Evolutionary conservation across 164 flowering plant species (phyloP).

Genomic region (Platanus orientalis): DNA sequence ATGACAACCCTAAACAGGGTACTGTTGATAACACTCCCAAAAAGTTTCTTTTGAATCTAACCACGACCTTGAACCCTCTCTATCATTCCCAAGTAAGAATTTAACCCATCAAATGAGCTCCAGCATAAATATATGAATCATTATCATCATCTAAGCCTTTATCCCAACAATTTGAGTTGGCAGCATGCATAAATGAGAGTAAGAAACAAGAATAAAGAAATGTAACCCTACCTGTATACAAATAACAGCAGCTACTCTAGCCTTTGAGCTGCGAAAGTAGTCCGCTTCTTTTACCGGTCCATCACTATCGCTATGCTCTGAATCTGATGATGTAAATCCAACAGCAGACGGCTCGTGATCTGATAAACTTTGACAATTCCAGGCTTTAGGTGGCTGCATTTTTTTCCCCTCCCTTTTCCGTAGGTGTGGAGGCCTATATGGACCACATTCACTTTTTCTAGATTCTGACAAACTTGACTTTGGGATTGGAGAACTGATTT

Average conservation of each 20-base stretch:
- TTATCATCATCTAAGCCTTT: no score
- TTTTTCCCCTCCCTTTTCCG: slow-evolving; percentile 47
- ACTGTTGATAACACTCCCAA: not conserved
- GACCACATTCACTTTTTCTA: slow-evolving; percentile 30
- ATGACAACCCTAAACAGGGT: not conserved
- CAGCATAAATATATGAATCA: no score
- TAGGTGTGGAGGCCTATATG: slow-evolving; percentile 88
- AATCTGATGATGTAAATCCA: slow-evolving; percentile 71
- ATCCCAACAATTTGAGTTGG: no score
- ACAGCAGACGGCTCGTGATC: slow-evolving; percentile 33
- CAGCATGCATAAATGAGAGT: not conserved
- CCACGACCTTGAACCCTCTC: no score
- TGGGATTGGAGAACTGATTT: slow-evolving; percentile 19
- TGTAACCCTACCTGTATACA: slow-evolving; percentile 68
- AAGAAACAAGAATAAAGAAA: not conserved
- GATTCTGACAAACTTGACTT: slow-evolving; percentile 25
- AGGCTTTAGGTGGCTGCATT: slow-evolving; percentile 23
- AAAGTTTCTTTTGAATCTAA: not conserved
- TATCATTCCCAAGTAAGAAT: no score
- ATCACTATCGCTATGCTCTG: slow-evolving; percentile 94
- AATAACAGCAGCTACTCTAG: slow-evolving; percentile 69
- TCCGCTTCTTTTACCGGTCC: slow-evolving; percentile 38
- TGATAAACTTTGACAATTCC: slow-evolving; percentile 27
- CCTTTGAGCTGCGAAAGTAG: slow-evolving; percentile 46
- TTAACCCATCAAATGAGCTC: no score